A percentile compares a stretch with the other conserved stretches of the same genome.
Evolutionary conservation across 2,329 filamentous ascomycete genomes (phyloP).

Genomic region (Endothia cerciana): DNA sequence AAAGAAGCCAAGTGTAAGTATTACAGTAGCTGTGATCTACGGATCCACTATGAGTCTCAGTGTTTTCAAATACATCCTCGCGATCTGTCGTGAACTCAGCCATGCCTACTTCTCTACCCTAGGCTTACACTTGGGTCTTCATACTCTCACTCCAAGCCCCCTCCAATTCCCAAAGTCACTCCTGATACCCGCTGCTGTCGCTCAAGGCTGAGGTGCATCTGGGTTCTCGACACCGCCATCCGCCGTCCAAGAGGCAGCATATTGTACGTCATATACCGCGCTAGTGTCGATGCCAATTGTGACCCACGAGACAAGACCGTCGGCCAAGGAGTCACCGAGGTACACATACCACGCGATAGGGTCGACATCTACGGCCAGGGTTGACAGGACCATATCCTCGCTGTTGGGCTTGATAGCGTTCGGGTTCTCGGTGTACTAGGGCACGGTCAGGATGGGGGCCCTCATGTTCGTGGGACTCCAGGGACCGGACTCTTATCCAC

Average conservation of each 20-base stretch:
- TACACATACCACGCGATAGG: slow-evolving; percentile 62
- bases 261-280: slow-evolving; percentile 2
- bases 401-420: slow-evolving; percentile 54
- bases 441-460: not conserved
- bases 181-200: not conserved
- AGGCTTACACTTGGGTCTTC: too few species aligned
- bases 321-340: slow-evolving; percentile 54
- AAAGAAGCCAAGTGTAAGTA: too few species aligned
- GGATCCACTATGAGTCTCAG: too few species aligned
- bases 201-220: not conserved
- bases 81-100: too few species aligned
- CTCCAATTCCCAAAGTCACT: not conserved
- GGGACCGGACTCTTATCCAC: too few species aligned
- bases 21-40: too few species aligned
- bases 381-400: slow-evolving; percentile 54
- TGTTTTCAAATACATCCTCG: too few species aligned
- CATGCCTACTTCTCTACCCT: too few species aligned
- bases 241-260: slow-evolving; percentile 16
- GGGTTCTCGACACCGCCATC: slow-evolving; percentile 14
- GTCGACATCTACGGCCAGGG: slow-evolving; percentile 55
- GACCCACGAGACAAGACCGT: slow-evolving; percentile 61
- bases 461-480: not conserved
- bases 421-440: slow-evolving; percentile 48
- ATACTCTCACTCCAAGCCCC: too few species aligned
- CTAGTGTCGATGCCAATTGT: slow-evolving; percentile 14